These are phyloP conservation scores for Penstemon newberryi DNA, from an alignment of 257 asterid species.

Conservation along the genomic window DNA sequence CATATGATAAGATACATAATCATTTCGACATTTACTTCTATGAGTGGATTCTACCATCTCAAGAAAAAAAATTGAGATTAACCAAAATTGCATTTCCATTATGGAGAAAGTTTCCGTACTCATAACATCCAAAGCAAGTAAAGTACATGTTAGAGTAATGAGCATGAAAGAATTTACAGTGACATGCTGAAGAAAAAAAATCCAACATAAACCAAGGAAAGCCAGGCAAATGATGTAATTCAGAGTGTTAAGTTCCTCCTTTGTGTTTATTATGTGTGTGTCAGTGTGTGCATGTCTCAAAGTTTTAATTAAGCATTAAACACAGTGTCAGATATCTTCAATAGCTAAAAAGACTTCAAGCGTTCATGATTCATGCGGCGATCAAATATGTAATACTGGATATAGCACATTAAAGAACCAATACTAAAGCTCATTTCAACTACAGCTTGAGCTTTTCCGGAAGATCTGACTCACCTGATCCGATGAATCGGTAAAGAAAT, in stretches of 20 bases:
- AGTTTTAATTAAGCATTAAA: not conserved
- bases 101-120: too few species aligned
- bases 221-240: not conserved
- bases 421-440: not conserved
- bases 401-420: not conserved
- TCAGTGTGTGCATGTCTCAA: not conserved
- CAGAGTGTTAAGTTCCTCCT: not conserved
- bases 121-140: too few species aligned
- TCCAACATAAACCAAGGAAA: not conserved
- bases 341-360: too few species aligned
- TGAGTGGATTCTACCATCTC: not conserved
- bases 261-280: not conserved
- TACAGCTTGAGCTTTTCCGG: not conserved
- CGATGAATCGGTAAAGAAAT: not conserved
- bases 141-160: too few species aligned
- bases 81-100: too few species aligned
- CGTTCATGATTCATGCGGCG: not conserved
- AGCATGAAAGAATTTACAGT: too few species aligned
- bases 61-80: not conserved
- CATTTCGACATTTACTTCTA: not conserved
- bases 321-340: too few species aligned
- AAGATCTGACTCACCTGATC: not conserved
- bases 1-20: conserved; percentile 14
- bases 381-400: not conserved
- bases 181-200: too few species aligned